phyloP scores from a whole-genome alignment of 768 basidiomycete species.

The Suillus brevipes region DNA sequence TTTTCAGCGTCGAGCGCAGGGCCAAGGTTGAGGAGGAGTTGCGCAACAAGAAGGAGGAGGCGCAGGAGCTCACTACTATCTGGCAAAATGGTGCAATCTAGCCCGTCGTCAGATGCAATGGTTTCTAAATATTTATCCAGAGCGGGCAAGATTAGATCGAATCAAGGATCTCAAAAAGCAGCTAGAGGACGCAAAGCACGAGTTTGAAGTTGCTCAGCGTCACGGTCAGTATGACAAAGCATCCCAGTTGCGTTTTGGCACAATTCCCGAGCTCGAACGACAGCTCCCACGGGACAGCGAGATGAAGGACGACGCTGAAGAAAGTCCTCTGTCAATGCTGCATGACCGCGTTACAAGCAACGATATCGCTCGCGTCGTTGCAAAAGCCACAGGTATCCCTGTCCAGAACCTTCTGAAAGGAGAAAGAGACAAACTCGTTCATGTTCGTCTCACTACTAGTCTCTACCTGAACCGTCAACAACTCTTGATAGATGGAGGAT shows the following conservation, averaged over 20 bases:
- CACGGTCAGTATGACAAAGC: constrained; percentile 86
- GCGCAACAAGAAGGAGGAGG: constrained; percentile 59
- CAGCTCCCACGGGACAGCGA: constrained; percentile 62
- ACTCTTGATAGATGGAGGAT: constrained; percentile 76
- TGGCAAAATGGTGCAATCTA: constrained; percentile 68
- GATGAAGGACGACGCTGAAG: constrained; percentile 42
- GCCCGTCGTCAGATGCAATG: not conserved
- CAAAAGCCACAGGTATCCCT: constrained; percentile 87
- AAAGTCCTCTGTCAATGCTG: constrained; percentile 59
- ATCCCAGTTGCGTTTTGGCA: constrained; percentile 78
- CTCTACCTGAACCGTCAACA: not conserved
- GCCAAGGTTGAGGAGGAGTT: constrained; percentile 66
- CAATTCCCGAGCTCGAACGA: constrained; percentile 77
- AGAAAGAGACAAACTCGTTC: constrained; percentile 85
- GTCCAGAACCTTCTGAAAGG: constrained; percentile 87
- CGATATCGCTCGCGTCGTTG: constrained; percentile 87
- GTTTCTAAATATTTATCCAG: constrained; percentile 32
- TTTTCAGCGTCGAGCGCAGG: constrained; percentile 76
- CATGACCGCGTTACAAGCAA: constrained; percentile 87
- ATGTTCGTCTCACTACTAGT: constrained; percentile 50
- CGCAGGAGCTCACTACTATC: constrained; percentile 55
- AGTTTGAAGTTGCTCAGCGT: constrained; percentile 86
- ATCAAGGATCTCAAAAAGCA: constrained; percentile 72
- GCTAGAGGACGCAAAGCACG: constrained; percentile 81
- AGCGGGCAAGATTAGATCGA: constrained; percentile 65